These are phyloP conservation scores for Vitis labrusca DNA, from an alignment of 164 flowering plant species.

Conservation along the genomic window DNA sequence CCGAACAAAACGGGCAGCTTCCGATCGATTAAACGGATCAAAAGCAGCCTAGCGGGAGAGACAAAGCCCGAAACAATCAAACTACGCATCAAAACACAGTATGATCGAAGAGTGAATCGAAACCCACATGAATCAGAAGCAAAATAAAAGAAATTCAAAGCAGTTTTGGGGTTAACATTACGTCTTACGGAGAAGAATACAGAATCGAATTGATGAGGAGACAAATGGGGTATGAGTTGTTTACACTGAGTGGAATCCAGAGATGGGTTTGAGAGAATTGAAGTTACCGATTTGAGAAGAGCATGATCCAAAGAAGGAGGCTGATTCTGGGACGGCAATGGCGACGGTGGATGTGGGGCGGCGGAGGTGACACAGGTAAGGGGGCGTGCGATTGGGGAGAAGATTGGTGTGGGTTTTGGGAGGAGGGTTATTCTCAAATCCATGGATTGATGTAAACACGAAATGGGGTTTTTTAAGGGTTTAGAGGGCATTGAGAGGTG, in stretches of 20 bases:
- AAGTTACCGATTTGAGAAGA: conserved; percentile 26
- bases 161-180: conserved; percentile 46
- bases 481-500: no score
- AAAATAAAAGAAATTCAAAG: conserved; percentile 56
- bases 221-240: conserved; percentile 29
- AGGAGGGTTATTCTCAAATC: conserved; percentile 22
- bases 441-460: conserved; percentile 18
- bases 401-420: conserved; percentile 10
- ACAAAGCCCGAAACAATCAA: conserved; percentile 37
- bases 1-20: conserved; percentile 40
- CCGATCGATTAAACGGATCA: conserved; percentile 66
- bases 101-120: conserved; percentile 55
- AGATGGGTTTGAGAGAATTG: conserved; percentile 49
- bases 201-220: conserved; percentile 49
- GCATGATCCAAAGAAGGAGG: conserved; percentile 7
- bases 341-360: conserved; percentile 7
- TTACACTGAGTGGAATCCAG: conserved; percentile 42
- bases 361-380: conserved; percentile 18
- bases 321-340: neutral
- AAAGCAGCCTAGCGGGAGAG: conserved; percentile 53
- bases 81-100: conserved; percentile 56
- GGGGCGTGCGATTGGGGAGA: conserved; percentile 21
- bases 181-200: conserved; percentile 31
- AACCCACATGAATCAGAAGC: conserved; percentile 37
- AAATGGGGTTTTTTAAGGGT: neutral